Evolutionary conservation across 1,284 basidiomycete species (phyloP).

Genomic region (Pulveroboletus sp.): DNA sequence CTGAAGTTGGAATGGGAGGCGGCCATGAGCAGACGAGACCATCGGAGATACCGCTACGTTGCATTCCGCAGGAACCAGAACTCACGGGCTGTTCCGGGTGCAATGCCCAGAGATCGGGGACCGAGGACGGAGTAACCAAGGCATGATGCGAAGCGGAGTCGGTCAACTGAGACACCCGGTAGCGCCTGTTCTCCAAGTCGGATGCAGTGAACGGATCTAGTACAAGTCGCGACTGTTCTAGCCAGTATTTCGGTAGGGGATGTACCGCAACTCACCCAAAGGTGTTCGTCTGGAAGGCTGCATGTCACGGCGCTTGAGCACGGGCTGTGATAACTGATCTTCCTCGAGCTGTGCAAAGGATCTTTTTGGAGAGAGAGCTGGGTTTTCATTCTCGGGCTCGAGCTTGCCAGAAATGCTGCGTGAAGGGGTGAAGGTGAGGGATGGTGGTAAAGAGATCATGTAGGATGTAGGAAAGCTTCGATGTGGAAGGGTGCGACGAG

Average conservation of each 20-base stretch:
- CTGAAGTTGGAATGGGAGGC: conserved; percentile 13
- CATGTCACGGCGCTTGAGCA: conserved; percentile 22
- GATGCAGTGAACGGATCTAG: conserved; percentile 33
- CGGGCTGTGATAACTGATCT: conserved; percentile 17
- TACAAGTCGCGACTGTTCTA: conserved; percentile 1
- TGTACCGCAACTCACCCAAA: conserved; percentile 28
- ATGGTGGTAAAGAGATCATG: conserved; percentile 28
- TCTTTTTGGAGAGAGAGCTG: conserved; percentile 24
- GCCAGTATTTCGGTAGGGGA: background rate
- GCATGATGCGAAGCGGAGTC: conserved; percentile 12
- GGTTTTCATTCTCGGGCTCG: conserved; percentile 15
- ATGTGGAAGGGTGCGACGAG: background rate
- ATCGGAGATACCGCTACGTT: conserved; percentile 7
- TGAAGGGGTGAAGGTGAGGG: conserved; percentile 4
- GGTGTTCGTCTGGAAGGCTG: conserved; percentile 21
- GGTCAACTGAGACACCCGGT: conserved; percentile 1
- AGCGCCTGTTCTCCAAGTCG: conserved; percentile 21
- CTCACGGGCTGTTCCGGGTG: conserved; percentile 14
- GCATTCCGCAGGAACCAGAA: conserved; percentile 10
- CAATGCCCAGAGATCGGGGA: conserved; percentile 18
- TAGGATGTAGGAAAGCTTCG: conserved; percentile 4
- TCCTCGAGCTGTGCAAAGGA: conserved; percentile 22
- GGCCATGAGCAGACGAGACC: conserved; percentile 30
- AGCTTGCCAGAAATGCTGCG: conserved; percentile 2
- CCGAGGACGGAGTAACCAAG: conserved; percentile 8